Evolutionary conservation across 1,284 basidiomycete genomes (phyloP), one percentile per base, ranked within the genome.

Genomic region (Boletus nobilissimus): DNA sequence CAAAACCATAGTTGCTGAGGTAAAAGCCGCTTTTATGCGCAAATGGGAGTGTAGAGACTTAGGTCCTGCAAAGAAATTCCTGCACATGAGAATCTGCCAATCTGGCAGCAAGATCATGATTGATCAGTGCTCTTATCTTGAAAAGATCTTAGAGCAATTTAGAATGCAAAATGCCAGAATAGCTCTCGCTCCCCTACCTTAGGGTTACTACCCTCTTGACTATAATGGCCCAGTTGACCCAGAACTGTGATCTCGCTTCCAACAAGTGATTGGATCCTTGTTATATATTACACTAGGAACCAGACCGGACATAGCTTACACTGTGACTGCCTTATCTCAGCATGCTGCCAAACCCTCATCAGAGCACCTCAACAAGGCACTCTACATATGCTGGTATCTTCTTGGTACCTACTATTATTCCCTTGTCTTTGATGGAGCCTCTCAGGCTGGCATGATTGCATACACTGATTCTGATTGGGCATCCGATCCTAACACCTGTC

Each of bases 51-150:
- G 36, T 8, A 40, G 39, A 65, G 63, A 65, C 5, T 9, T 70
- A 13, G 51, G 69, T 5, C 32, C 66, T 36, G 34, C 34, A 16
- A 48, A 26, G 11, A 34, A 38, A 11, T 69, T 38, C 9, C 36
- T 69, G 4, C 14, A 38, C 14, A 72, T 72, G 60, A 26, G n/a
- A 18, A 48, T 64, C 9, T 1, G 18, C 3, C 13, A 3, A 16
- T 8, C 19, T 13, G 38, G 38, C n/a, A 24, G 38, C 38, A 38
- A 36, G 18, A 68, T 70, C n/a, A 18, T 26, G 2, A 26, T 74
- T 22, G 65, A 77, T 51, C 54, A 77, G 26, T 48, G 22, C 2
- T 10, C 10, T 13, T 77, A 77, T 26, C 16, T 76, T 4, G 43
- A 77, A 5, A 77, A 71, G 9, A 19, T 76, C 3, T 14, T 77